Percentiles rank a stretch among this genome's conserved stretches.
Evolutionary conservation across 306 rosid genomes (phyloP).

Genomic region (Comarum palustre): DNA sequence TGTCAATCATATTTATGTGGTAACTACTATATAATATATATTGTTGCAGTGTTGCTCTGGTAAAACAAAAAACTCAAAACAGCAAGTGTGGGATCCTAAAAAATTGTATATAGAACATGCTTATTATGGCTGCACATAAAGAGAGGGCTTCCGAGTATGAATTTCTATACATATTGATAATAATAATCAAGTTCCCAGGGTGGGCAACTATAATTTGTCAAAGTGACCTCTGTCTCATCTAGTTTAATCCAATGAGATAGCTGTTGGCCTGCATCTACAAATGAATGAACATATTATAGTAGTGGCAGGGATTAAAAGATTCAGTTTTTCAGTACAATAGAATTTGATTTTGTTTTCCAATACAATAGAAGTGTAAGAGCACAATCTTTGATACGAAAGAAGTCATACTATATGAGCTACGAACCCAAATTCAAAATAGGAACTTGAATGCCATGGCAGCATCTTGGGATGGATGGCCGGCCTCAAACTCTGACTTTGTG

Average conservation of each 20-base stretch:
- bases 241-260: conserved; percentile 3
- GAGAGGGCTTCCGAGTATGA: not conserved
- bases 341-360: not conserved
- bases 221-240: not conserved
- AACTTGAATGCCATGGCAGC: conserved; percentile 12
- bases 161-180: not conserved
- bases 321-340: not conserved
- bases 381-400: not conserved
- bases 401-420: not conserved
- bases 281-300: not conserved
- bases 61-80: not conserved
- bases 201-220: not conserved
- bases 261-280: not conserved
- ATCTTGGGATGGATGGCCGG: conserved; percentile 20
- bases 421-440: not conserved
- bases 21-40: not conserved
- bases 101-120: not conserved
- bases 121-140: not conserved
- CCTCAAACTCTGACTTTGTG: not conserved
- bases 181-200: not conserved
- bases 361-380: not conserved
- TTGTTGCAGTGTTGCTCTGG: not conserved
- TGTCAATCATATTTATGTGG: not conserved
- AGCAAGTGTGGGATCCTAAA: not conserved
- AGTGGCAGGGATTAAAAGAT: not conserved